Base-by-base conservation (phyloP, 2,329 filamentous ascomycete genomes). In the Arthrobotrys pseudoclavata region DNA sequence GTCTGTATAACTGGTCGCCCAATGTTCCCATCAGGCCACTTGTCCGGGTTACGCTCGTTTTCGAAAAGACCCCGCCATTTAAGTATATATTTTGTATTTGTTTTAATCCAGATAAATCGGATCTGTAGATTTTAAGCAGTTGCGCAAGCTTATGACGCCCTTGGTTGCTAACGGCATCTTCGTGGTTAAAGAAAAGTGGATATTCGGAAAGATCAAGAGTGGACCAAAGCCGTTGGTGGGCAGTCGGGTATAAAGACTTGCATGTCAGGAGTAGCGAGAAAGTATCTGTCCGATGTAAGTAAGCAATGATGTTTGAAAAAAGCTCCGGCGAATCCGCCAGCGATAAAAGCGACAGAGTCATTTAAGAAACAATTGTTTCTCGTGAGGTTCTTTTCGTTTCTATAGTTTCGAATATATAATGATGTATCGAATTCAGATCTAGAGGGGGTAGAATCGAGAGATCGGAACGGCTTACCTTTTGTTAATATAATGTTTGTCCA, bases 201-300 rank as follows among this genome's bases (percentile, higher is more conserved):
- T 60, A 60, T 60, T 60, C 55, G 31, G 55, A 60, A 26, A 60
- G 55, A 26, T 60, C 55, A 5, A 60, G 12, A 26, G 55, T 60
- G 34, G 55, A 42, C 55, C 55, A 60, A 3, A 60, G 55, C 20
- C 20, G 18, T 42, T 60, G 55, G 55, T 60, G 55, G 34, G 55
- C 55, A 3, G 31, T 42, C 13, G 55, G 55, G 34, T 60, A 60
- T 24, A 60, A 60, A 1, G 55, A 24, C 20, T 60, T 60, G 55
- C 55, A 60, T 0, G 55, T 60, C 55, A 42, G 22, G 34, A 60
- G 55, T 26, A 60, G 20, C 34, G 55, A 60, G 12, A 60, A 60
- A n/a, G 13, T 60, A 60, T 60, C 55, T 60, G 55, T 40, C 13
- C 31, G 55, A 42, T 24, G 10, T 4, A 60, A 20, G 55, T 60